Conservation (phyloP, 352 stramenopile genomes). For the Globisporangium spinosum region DNA sequence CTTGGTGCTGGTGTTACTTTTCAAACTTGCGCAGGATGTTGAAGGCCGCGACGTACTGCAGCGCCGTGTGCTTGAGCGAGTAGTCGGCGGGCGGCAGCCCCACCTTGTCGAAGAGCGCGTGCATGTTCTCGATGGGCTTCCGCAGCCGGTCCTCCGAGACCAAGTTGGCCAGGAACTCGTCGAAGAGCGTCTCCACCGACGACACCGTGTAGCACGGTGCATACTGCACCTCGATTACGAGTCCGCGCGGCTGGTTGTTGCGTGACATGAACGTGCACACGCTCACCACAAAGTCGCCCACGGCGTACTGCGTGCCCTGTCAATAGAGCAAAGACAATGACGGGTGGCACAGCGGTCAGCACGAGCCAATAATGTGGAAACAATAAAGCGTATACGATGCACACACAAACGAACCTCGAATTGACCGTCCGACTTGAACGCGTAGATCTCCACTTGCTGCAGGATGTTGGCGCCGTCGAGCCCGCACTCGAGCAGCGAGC, state of each 20-base stretch:
- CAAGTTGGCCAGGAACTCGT: constrained; percentile 77
- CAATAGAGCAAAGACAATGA: background rate
- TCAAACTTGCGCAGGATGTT: constrained; percentile 85
- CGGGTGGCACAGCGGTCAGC: background rate
- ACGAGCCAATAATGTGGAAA: background rate
- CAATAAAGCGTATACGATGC: background rate
- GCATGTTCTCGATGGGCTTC: constrained; percentile 72
- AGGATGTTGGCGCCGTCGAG: constrained; percentile 83
- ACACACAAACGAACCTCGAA: constrained; percentile 50
- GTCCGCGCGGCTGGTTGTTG: constrained; percentile 73
- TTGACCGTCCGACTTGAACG: constrained; percentile 84
- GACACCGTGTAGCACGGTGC: constrained; percentile 73
- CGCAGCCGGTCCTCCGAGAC: constrained; percentile 61
- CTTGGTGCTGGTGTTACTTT: constrained; percentile 31
- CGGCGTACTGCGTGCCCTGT: constrained; percentile 72
- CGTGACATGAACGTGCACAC: constrained; percentile 87
- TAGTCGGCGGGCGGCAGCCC: constrained; percentile 68
- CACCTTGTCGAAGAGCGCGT: constrained; percentile 69
- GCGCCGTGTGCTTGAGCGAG: constrained; percentile 83
- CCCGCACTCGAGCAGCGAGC: constrained; percentile 76
- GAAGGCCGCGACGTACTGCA: constrained; percentile 86
- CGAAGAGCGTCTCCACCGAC: constrained; percentile 75
- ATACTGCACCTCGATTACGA: constrained; percentile 86
- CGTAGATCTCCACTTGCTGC: constrained; percentile 88
- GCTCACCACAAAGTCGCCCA: constrained; percentile 83